A percentile compares a stretch with the other conserved stretches of the same genome.
These are phyloP conservation scores for Avena eriantha DNA, from an alignment of 176 grass and related monocot genomes.

Conservation along the genomic window DNA sequence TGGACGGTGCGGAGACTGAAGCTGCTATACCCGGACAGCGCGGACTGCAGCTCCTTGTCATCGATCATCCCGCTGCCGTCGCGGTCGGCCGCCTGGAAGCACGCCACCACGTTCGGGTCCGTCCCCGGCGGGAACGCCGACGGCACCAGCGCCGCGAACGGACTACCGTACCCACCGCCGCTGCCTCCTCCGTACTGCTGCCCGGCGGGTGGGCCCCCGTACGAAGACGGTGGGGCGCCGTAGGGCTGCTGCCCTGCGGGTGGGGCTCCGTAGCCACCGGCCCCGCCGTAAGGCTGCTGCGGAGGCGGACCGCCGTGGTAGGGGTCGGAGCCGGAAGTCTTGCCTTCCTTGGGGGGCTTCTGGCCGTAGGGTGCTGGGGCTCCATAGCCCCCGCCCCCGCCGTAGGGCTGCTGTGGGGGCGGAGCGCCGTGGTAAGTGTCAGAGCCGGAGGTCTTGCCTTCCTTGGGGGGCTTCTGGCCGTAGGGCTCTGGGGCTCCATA, in stretches of 20 bases:
- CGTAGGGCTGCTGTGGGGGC: background rate
- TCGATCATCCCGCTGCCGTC: conserved; percentile 93
- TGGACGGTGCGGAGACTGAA: conserved; percentile 93
- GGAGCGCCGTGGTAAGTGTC: conserved; percentile 28
- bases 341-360: no score
- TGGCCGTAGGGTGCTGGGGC: no score
- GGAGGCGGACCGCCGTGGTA: no score
- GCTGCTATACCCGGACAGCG: conserved; percentile 76
- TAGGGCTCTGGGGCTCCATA: conserved; percentile 34
- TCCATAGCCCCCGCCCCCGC: no score
- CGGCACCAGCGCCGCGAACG: conserved; percentile 74
- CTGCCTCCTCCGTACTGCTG: conserved; percentile 1
- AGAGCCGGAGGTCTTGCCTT: conserved; percentile 20
- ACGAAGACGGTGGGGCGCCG: background rate
- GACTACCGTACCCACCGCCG: conserved; percentile 46
- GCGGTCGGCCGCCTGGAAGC: conserved; percentile 89
- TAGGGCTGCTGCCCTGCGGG: background rate
- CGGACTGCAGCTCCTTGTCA: conserved; percentile 94
- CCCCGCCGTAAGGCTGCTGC: no score
- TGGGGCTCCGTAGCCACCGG: no score
- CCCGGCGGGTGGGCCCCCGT: conserved; percentile 27
- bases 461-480: conserved; percentile 48
- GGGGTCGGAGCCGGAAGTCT: no score
- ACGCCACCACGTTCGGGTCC: conserved; percentile 90
- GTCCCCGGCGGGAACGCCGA: conserved; percentile 79